A percentile compares a stretch with the other conserved stretches of the same genome.
phyloP scores from a whole-genome alignment of 176 grass and related monocot genomes.

The Oryza coarctata region DNA sequence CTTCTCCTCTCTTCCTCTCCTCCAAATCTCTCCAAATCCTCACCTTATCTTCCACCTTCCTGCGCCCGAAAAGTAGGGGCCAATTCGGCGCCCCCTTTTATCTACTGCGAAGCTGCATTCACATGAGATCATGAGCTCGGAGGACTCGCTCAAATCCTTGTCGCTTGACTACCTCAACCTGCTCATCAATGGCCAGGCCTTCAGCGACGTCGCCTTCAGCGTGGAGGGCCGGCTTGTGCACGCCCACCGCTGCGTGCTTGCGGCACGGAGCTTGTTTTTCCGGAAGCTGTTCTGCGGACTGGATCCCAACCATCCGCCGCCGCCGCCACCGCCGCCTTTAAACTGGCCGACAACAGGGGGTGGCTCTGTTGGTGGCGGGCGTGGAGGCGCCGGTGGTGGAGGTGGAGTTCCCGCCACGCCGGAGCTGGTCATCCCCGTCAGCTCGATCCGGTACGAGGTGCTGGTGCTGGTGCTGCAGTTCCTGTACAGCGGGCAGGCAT shows the following conservation, averaged over 20 bases:
- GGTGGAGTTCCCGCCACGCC: constrained; percentile 14
- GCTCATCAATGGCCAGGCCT: constrained; percentile 98
- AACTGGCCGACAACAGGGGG: background rate
- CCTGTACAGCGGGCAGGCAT: constrained; percentile 95
- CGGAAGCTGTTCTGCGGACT: constrained; percentile 85
- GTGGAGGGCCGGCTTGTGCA: constrained; percentile 90
- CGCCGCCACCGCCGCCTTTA: constrained; percentile 21
- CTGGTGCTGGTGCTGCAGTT: constrained; percentile 93
- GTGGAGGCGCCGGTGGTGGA: background rate
- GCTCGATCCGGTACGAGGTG: constrained; percentile 93
- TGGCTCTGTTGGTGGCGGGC: background rate
- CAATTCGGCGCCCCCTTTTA: background rate
- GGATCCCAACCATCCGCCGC: constrained; percentile 51
- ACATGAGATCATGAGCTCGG: constrained; percentile 80
- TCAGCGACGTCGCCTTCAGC: constrained; percentile 97
- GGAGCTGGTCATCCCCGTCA: constrained; percentile 78
- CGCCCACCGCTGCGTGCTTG: constrained; percentile 94
- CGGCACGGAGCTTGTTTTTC: constrained; percentile 90
- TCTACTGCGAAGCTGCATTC: background rate
- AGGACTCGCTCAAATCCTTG: constrained; percentile 88
- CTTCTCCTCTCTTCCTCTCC: background rate
- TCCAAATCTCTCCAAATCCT: constrained; percentile 18
- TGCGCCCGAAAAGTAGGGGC: background rate
- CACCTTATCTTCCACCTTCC: background rate
- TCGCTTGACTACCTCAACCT: constrained; percentile 97